Base-by-base conservation (phyloP, 1,139 yeast species). In the Kluyveromyces marxianus region DNA sequence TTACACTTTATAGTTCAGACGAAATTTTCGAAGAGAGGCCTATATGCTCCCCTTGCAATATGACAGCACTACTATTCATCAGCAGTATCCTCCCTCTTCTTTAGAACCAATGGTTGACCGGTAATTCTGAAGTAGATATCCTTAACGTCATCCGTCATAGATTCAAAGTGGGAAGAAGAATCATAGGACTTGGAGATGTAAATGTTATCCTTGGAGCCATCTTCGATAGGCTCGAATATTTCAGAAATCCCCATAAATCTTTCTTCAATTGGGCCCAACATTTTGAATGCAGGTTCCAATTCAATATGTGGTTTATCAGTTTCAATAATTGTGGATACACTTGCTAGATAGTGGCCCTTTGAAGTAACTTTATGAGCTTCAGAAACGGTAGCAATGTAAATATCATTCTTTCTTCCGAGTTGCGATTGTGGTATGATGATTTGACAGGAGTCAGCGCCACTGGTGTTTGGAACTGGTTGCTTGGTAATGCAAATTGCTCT, bases 181-280 rank as follows among this genome's bases (percentile, higher is more conserved):
- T 92, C 99, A 66, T 90, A 92, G 50, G 95, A 84, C 70, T 77
- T 85, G 44, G 97, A 88, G 49, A 92, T 75, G 69, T 69, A 94
- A 46, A 92, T 81, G 50, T 85, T 81, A 65, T 84, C 90, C 53
- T 76, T 71, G 31, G 83, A 72, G 10, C 98, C 98, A 60, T 88
- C 95, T 42, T 77, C 82, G 31, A 71, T 65, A 25, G 99, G 98
- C 67, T 87, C 97, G 58, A 84, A 89, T 46, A 92, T 64, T 55
- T 92, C 97, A 25, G 96, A 88, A 60, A 92, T 82, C 10, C 97
- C 96, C 95, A 90, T 89, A 61, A 92, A 80, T n/a, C 90, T 85
- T 63, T 90, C 97, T 44, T 60, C 65, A 36, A 79, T 71, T 33
- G 81, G 72, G 8, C 97, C 97, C 58, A 92, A 77, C 51, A 94